These are phyloP conservation scores for Actinidia arguta DNA, from an alignment of 179 eudicot genomes.

Conservation along the genomic window DNA sequence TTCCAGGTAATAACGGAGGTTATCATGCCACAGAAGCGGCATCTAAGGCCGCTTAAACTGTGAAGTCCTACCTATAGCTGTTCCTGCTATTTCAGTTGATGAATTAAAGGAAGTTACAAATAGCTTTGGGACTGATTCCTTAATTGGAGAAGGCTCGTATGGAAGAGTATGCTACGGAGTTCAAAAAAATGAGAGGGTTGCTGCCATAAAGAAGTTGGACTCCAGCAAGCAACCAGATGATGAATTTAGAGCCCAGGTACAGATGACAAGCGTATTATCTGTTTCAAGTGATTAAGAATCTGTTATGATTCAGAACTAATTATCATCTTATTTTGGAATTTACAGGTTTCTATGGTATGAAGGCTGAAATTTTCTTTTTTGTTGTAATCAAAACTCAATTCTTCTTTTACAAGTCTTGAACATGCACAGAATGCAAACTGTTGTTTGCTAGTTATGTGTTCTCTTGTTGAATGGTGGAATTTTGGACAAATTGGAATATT, in stretches of 20 bases:
- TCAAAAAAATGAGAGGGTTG: conserved; percentile 63
- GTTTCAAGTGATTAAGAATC: background rate
- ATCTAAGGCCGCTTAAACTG: conserved; percentile 49
- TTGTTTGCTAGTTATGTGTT: too few species aligned
- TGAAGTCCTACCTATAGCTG: conserved; percentile 72
- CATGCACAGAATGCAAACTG: too few species aligned
- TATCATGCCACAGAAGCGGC: conserved; percentile 56
- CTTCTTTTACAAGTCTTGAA: too few species aligned
- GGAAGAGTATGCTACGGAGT: conserved; percentile 88
- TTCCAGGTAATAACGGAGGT: conserved; percentile 61
- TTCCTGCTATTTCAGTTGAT: conserved; percentile 58
- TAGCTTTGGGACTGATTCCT: conserved; percentile 74
- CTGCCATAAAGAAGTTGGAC: conserved; percentile 81
- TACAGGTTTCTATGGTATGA: conserved; percentile 86
- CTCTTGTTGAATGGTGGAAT: too few species aligned
- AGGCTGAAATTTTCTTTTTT: too few species aligned
- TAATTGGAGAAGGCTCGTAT: conserved; percentile 93
- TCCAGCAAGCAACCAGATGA: conserved; percentile 91
- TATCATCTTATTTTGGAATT: conserved; percentile 6
- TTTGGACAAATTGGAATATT: too few species aligned
- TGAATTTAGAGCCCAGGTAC: conserved; percentile 83
- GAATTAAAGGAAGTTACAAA: conserved; percentile 65
- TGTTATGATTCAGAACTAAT: conserved; percentile 10
- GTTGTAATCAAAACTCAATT: too few species aligned
- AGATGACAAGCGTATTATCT: background rate